phyloP scores from a whole-genome alignment of 306 rosid genomes.

The Mimosa pudica region DNA sequence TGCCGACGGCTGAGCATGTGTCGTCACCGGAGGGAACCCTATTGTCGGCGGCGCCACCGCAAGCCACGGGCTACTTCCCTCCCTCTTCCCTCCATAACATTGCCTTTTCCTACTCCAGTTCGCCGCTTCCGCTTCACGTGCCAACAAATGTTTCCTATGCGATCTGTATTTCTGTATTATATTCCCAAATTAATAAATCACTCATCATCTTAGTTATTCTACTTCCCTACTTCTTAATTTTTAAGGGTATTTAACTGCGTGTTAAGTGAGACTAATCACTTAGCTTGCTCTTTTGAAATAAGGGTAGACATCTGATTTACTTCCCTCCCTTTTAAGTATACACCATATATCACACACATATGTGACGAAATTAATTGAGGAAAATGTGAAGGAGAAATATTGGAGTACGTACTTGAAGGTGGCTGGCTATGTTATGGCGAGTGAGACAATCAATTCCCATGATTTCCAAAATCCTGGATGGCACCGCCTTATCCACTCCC shows the following conservation, averaged over 20 bases:
- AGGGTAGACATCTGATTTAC: too few species aligned
- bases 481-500: constrained; percentile 98
- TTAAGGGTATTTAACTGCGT: too few species aligned
- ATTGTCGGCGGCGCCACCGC: constrained; percentile 56
- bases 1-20: constrained; percentile 30
- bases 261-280: too few species aligned
- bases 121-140: constrained; percentile 96
- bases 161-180: constrained; percentile 82
- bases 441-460: constrained; percentile 99
- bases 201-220: background rate
- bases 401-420: constrained; percentile 71
- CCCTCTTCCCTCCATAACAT: constrained; percentile 57
- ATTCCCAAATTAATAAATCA: background rate
- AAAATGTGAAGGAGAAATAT: too few species aligned
- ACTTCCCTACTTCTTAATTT: background rate
- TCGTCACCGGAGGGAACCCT: constrained; percentile 73
- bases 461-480: constrained; percentile 91
- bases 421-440: constrained; percentile 98
- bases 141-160: constrained; percentile 84
- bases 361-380: too few species aligned
- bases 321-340: too few species aligned
- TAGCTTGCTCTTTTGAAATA: too few species aligned
- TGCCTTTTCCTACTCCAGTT: constrained; percentile 87
- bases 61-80: constrained; percentile 54
- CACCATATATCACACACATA: too few species aligned